Conservation (phyloP, 495 filamentous ascomycete genomes). For the Podospora pseudopauciseta region DNA sequence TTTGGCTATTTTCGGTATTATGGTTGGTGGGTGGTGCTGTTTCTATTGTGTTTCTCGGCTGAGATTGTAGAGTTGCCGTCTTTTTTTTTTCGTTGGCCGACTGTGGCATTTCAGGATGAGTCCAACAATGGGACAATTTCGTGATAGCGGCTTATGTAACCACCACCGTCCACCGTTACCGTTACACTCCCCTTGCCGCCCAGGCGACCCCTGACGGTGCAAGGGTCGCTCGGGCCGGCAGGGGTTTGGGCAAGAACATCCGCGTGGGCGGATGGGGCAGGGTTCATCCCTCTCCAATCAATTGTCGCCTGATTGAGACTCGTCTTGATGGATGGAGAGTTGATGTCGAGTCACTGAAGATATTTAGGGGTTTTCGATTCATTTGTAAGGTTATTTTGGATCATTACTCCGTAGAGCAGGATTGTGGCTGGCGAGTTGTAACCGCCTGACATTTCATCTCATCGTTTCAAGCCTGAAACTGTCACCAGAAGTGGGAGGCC, state of each 20-base stretch:
- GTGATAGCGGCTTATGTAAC: not conserved
- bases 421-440: not conserved
- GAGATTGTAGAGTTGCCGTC: not conserved
- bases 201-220: not conserved
- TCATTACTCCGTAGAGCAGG: not conserved
- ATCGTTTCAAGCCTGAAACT: conserved; percentile 10
- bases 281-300: not conserved
- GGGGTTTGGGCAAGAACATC: not conserved
- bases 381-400: not conserved
- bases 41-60: not conserved
- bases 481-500: not conserved
- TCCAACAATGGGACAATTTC: not conserved
- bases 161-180: not conserved
- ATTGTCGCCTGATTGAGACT: not conserved
- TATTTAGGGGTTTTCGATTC: not conserved
- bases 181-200: not conserved
- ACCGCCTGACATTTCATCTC: not conserved
- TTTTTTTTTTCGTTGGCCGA: not conserved
- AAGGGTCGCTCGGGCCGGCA: not conserved
- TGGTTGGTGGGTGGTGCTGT: not conserved
- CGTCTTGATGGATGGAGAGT: not conserved
- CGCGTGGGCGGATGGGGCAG: not conserved
- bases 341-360: not conserved
- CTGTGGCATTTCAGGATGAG: not conserved
- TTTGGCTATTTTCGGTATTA: not conserved